phyloP scores from a whole-genome alignment of 768 basidiomycete species.

The Suillus placidus region DNA sequence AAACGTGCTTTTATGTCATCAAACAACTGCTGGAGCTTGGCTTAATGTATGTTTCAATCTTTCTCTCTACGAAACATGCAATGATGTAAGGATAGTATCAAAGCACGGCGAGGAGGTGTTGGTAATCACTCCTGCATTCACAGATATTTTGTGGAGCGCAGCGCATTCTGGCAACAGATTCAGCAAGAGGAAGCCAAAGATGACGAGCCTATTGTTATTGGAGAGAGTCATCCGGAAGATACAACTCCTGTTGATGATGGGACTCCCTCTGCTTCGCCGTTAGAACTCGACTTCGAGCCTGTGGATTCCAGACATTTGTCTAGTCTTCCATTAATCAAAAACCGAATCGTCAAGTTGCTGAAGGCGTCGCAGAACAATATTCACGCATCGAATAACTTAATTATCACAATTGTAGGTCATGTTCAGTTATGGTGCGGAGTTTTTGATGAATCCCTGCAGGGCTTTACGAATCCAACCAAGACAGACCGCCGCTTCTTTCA shows the following conservation, averaged over 20 bases:
- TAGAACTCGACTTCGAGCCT: slow-evolving; percentile 59
- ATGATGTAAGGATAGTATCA: slow-evolving; percentile 49
- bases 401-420: slow-evolving; percentile 70
- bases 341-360: slow-evolving; percentile 71
- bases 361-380: slow-evolving; percentile 69
- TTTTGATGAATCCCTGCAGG: slow-evolving; percentile 44
- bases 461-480: slow-evolving; percentile 73
- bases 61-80: slow-evolving; percentile 5
- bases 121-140: slow-evolving; percentile 81
- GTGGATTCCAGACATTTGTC: slow-evolving; percentile 80
- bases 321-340: slow-evolving; percentile 70
- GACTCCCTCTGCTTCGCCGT: slow-evolving; percentile 21
- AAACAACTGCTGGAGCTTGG: slow-evolving; percentile 73
- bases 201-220: slow-evolving; percentile 23
- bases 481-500: slow-evolving; percentile 84
- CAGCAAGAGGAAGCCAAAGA: slow-evolving; percentile 63
- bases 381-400: slow-evolving; percentile 74
- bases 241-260: slow-evolving; percentile 23
- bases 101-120: slow-evolving; percentile 76
- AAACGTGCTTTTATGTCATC: slow-evolving; percentile 86
- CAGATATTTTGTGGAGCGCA: slow-evolving; percentile 80
- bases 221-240: slow-evolving; percentile 16
- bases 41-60: slow-evolving; percentile 57
- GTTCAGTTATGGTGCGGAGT: slow-evolving; percentile 3
- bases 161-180: slow-evolving; percentile 75